Base-by-base conservation (phyloP, 345 rosid genomes). In the Geranium brycei region DNA sequence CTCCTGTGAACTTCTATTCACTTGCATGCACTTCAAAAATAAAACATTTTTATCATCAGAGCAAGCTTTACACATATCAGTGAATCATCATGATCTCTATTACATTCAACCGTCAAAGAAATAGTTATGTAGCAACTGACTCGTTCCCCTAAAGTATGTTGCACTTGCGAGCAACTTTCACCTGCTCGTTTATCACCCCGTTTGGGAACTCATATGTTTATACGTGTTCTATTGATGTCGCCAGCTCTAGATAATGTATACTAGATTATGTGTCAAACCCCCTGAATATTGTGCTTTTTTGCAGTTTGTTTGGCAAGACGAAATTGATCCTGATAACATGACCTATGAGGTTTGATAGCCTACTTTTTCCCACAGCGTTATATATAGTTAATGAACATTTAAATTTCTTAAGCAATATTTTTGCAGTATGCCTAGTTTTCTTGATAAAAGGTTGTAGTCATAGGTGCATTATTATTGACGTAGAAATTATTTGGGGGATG, bases 291-390 rank as follows among this genome's bases (percentile, higher is more conserved):
- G 19, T 62, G 35, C 19, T 53, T 58, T 79, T 66, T 61, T 67
- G 68, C 84, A 87, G 89, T 84, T 60, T 58, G 71, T 71, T 66
- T 84, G 85, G 89, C 87, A 84, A 76, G 92, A 80, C 62, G 73
- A 73, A 30, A 31, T 87, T 14, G 82, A 87, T 78, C 89, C 78
- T 6, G 89, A 87, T 74, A 78, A 66, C 80, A 87, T 84, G 92
- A 82, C 87, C 60, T 84, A 84, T 32, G 89, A 84, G 89, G 89
- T 86, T 77, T 72, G 82, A 58, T 66, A 63, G 55, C 8, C 41
- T 35, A 35, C 5, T 65, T 64, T 61, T 64, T 61, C 19, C 28
- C 63, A 19, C 40, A 19, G 38, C n/a, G 4, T 17, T 51, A 13
- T 60, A 16, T 51, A 13, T 60, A 16, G 55, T 16, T 32, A 32